Conservation (phyloP, 371 early-diverging fungal genomes). For the Fennellomyces sp. region DNA sequence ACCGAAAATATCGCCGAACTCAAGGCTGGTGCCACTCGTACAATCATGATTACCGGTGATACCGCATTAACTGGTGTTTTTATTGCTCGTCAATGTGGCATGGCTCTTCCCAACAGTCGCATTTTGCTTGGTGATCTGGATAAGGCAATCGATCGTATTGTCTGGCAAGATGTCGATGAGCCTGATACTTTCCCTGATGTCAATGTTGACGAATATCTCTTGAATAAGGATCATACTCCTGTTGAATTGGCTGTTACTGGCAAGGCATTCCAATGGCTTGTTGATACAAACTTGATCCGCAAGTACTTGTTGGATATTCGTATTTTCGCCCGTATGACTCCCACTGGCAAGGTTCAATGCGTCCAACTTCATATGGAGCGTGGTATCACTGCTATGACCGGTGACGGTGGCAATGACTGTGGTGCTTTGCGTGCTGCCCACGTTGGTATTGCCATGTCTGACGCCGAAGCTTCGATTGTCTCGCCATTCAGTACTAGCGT, state of each 20-base stretch:
- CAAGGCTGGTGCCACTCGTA: constrained; percentile 73
- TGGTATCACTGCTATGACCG: constrained; percentile 86
- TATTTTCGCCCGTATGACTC: constrained; percentile 83
- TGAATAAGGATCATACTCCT: constrained; percentile 33
- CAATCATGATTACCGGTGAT: constrained; percentile 95
- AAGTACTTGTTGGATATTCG: constrained; percentile 57
- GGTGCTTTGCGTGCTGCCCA: constrained; percentile 92
- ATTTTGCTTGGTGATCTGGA: constrained; percentile 59
- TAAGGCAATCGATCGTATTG: constrained; percentile 21
- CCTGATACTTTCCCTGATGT: constrained; percentile 34
- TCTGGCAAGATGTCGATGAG: constrained; percentile 63
- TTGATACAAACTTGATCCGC: constrained; percentile 44
- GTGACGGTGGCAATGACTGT: constrained; percentile 97
- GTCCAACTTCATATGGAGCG: constrained; percentile 78
- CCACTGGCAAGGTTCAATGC: constrained; percentile 72
- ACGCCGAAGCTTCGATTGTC: constrained; percentile 86
- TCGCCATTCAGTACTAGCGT: constrained; percentile 82
- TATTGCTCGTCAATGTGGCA: constrained; percentile 81
- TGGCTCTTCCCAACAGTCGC: constrained; percentile 50
- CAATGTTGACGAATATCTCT: constrained; percentile 35
- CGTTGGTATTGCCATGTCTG: constrained; percentile 89
- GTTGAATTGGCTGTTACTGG: constrained; percentile 76
- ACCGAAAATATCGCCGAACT: constrained; percentile 72
- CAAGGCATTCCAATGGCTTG: constrained; percentile 65
- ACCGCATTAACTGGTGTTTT: constrained; percentile 87